Base-by-base conservation (phyloP, 1,139 yeast species). In the Pichia sorboxylosa region DNA sequence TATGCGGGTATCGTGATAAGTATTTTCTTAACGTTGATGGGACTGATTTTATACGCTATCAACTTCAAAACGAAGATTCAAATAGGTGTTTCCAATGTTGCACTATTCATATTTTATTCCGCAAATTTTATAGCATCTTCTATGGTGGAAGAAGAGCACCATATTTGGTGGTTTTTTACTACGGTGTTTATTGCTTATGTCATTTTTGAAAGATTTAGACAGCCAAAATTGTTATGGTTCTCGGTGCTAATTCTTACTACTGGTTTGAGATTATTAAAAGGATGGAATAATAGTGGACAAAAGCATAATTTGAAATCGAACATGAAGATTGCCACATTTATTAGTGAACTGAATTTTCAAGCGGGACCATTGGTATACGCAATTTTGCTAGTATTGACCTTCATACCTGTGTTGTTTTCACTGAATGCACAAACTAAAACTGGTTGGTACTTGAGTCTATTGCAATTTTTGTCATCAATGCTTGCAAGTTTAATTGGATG, bases 141-240 rank as follows among this genome's bases (percentile, higher is more conserved):
- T 17, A 63, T 85, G 41, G 81, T 90, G n/a, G 99, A 90, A 48
- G 99, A 90, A 52, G 99, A 90, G 49, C 94, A 90, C 49, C 96
- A 85, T 51, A 57, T 85, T 13, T 90, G 99, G 99, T 90, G 94
- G 82, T 79, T 90, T 67, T 61, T 75, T 13, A 58, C 71, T 1
- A 57, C 72, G 0, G 32, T 64, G 13, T 30, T 49, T 43, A 13
- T 38, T 36, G 16, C 34, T 27, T 17, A 51, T 33, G 26, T 51
- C 41, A 27, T 42, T 4, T 5, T 35, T 6, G 10, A 30, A 18
- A 32, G 28, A 4, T 11, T 39, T 1, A 31, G 32, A 19, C 21
- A 22, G 6, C 23, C 22, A 3, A 25, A 26, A 8, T 17, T 31
- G 15, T 27, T 20, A 6, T 29, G 35, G 28, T 2, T 31, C 5